A percentile compares a stretch with the other conserved stretches of the same genome.
Evolutionary conservation across 352 stramenopile species (phyloP).

Genomic region (Pythium sp.): DNA sequence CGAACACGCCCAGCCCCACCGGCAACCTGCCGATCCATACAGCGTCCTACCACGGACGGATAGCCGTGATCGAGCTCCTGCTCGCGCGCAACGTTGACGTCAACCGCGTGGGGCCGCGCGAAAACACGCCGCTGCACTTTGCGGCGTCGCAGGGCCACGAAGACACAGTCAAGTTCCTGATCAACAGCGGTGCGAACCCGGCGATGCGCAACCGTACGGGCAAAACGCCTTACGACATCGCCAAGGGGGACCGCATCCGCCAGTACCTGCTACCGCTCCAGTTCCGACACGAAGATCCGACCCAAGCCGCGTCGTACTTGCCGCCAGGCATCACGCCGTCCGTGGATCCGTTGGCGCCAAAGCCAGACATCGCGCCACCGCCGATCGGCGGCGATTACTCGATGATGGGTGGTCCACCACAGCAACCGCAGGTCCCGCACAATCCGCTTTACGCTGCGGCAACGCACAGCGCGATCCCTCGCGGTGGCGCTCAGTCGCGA

Average conservation of each 20-base stretch:
- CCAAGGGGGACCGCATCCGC: slow-evolving; percentile 81
- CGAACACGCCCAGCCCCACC: slow-evolving; percentile 63
- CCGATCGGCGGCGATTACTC: slow-evolving; percentile 58
- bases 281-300: slow-evolving; percentile 84
- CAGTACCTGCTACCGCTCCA: slow-evolving; percentile 86
- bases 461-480: slow-evolving; percentile 80
- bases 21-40: slow-evolving; percentile 86
- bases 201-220: slow-evolving; percentile 76
- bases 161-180: slow-evolving; percentile 71
- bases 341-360: slow-evolving; percentile 58
- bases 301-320: slow-evolving; percentile 50
- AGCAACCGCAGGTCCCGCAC: slow-evolving; percentile 29
- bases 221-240: slow-evolving; percentile 80
- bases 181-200: slow-evolving; percentile 71
- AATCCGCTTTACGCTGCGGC: slow-evolving; percentile 73
- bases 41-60: slow-evolving; percentile 75
- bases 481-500: slow-evolving; percentile 37
- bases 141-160: slow-evolving; percentile 74
- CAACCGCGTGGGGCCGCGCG: slow-evolving; percentile 55
- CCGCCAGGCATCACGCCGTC: slow-evolving; percentile 77
- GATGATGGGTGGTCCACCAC: slow-evolving; percentile 16
- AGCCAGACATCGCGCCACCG: slow-evolving; percentile 61
- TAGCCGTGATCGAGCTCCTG: slow-evolving; percentile 73
- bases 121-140: slow-evolving; percentile 84
- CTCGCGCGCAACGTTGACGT: slow-evolving; percentile 68